Conservation (phyloP, 2,329 filamentous ascomycete species). For the Cryphonectria parasitica region DNA sequence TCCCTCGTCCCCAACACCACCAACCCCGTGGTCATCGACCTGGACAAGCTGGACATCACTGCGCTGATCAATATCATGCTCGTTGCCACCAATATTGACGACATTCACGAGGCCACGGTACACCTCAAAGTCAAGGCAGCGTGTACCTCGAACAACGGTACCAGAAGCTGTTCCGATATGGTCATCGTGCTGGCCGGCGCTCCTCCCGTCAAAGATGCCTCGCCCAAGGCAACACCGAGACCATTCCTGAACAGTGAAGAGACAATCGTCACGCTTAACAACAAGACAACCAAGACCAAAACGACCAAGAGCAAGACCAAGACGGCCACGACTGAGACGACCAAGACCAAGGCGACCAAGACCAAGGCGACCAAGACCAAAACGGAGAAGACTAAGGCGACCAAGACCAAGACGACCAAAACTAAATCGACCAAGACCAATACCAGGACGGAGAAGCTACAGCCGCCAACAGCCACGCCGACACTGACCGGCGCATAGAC, state of each 20-base stretch:
- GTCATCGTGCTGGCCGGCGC: constrained; percentile 2
- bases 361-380: constrained; percentile 8
- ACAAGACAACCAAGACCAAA: not conserved
- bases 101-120: constrained; percentile 1
- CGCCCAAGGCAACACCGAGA: not conserved
- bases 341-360: not conserved
- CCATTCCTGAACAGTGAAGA: not conserved
- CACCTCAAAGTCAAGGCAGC: constrained; percentile 3
- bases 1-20: not conserved
- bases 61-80: constrained; percentile 12
- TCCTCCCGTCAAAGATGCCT: not conserved
- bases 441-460: constrained; percentile 27
- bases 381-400: constrained; percentile 36
- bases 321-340: not conserved
- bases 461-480: not conserved
- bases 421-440: constrained; percentile 31
- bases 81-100: constrained; percentile 15
- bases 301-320: not conserved
- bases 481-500: not conserved
- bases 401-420: not conserved
- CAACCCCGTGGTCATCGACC: constrained; percentile 2
- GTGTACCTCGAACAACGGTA: not conserved
- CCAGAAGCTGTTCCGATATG: not conserved
- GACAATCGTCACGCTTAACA: not conserved
- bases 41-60: constrained; percentile 1